These are phyloP conservation scores for Glebionis coronaria DNA, from an alignment of 129 eudicot species.

Conservation along the genomic window DNA sequence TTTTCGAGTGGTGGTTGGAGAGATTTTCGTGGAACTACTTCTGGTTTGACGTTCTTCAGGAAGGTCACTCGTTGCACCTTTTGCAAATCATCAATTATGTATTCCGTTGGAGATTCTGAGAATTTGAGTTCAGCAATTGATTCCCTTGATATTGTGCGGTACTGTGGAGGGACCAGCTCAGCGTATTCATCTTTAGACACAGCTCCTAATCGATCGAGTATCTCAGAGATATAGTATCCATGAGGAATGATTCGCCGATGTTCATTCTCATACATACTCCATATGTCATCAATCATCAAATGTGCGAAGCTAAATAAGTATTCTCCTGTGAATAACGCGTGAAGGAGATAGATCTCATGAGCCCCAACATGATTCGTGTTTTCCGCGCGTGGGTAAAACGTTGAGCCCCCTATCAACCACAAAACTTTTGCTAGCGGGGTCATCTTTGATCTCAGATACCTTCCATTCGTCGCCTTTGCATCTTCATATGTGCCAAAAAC, in stretches of 20 bases:
- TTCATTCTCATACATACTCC: constrained; percentile 10
- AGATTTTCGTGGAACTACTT: not conserved
- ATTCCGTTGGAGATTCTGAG: constrained; percentile 2
- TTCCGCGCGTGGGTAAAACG: not conserved
- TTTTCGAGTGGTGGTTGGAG: not conserved
- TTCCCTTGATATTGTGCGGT: not conserved
- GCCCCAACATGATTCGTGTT: not conserved
- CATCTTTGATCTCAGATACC: not conserved
- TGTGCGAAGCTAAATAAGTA: constrained; percentile 8
- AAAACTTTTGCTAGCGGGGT: constrained; percentile 5
- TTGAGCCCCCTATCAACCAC: not conserved
- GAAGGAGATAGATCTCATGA: constrained; percentile 8
- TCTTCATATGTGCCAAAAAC: not conserved
- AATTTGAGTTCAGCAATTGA: not conserved
- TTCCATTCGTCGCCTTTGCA: not conserved
- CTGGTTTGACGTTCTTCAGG: not conserved
- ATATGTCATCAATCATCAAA: constrained; percentile 13
- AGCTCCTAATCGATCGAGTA: not conserved
- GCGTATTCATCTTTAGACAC: not conserved
- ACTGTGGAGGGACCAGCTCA: not conserved
- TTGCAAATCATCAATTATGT: constrained; percentile 2
- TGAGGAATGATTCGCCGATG: not conserved
- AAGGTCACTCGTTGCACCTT: not conserved
- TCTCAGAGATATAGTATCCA: constrained; percentile 11
- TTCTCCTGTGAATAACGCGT: not conserved